phyloP scores from a whole-genome alignment of 805 yeast genomes.

The Zygoascus tannicola region DNA sequence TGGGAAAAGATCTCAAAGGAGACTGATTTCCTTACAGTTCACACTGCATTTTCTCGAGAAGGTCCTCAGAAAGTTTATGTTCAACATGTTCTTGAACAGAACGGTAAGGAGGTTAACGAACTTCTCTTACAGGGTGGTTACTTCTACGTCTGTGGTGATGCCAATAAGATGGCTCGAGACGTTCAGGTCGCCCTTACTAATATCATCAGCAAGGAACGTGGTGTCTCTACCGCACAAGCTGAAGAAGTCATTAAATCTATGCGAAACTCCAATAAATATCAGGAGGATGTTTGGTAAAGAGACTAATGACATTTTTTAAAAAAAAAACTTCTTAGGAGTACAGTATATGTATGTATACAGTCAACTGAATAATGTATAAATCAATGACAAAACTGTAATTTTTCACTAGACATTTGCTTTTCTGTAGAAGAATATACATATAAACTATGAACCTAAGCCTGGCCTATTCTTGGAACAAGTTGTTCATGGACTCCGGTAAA shows the following conservation, averaged over 20 bases:
- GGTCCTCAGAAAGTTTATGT: constrained; percentile 61
- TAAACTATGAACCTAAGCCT: too few relatives aligned
- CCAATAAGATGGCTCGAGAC: constrained; percentile 90
- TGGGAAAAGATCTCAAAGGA: constrained; percentile 39
- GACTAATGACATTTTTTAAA: neutral
- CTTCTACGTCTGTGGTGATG: constrained; percentile 96
- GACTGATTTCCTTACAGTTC: constrained; percentile 36
- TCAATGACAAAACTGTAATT: neutral
- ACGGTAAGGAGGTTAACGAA: constrained; percentile 40
- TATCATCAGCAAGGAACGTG: constrained; percentile 55
- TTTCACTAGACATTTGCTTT: too few relatives aligned
- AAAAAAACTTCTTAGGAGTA: neutral
- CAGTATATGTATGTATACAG: neutral
- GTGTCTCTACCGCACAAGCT: constrained; percentile 58
- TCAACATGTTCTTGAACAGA: constrained; percentile 59
- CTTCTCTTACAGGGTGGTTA: constrained; percentile 63
- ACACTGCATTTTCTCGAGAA: constrained; percentile 84
- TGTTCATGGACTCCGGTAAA: constrained; percentile 14
- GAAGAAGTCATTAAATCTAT: constrained; percentile 66
- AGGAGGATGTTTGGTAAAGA: constrained; percentile 91
- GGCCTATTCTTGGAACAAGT: constrained; percentile 13
- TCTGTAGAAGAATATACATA: too few relatives aligned
- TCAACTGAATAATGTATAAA: neutral
- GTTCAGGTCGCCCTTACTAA: constrained; percentile 62
- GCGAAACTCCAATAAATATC: constrained; percentile 80